These are phyloP conservation scores for Leucosporidium scottii DNA, from an alignment of 768 basidiomycete genomes.

Conservation along the genomic window DNA sequence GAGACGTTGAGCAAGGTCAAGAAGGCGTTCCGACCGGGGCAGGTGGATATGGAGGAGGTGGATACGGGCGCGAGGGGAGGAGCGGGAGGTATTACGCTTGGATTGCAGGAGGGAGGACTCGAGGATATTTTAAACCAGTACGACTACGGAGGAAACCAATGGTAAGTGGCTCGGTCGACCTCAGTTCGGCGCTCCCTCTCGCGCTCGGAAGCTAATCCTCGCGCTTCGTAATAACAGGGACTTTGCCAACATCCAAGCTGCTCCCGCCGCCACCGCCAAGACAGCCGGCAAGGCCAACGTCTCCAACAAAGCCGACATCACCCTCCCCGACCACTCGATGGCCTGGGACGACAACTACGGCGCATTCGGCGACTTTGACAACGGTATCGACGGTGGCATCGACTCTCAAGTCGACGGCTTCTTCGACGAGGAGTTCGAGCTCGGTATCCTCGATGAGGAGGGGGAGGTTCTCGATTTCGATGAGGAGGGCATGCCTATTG, in stretches of 20 bases:
- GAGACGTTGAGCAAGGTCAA: conserved; percentile 92
- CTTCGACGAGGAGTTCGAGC: conserved; percentile 55
- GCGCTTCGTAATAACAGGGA: conserved; percentile 61
- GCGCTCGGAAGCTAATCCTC: conserved; percentile 6
- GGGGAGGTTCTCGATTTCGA: conserved; percentile 42
- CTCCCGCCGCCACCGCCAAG: conserved; percentile 3
- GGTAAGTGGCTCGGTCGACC: background rate
- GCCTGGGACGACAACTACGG: conserved; percentile 56
- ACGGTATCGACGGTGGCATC: conserved; percentile 67
- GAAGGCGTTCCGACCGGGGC: conserved; percentile 90
- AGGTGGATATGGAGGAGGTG: conserved; percentile 86
- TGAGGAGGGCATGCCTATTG: no score
- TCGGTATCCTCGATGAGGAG: conserved; percentile 3
- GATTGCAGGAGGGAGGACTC: background rate
- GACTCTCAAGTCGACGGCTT: conserved; percentile 70
- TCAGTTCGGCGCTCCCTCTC: background rate
- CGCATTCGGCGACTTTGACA: conserved; percentile 67
- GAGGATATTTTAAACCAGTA: conserved; percentile 2
- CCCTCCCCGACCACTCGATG: conserved; percentile 64
- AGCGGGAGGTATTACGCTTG: conserved; percentile 60
- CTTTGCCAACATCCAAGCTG: conserved; percentile 53
- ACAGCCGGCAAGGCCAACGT: conserved; percentile 59
- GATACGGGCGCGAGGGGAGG: conserved; percentile 35
- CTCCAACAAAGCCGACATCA: conserved; percentile 70
- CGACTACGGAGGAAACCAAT: background rate